Percentiles rank a stretch among this genome's conserved stretches.
Evolutionary conservation across 148 eudicot genomes (phyloP).

Genomic region (Rhododendron griersonianum): DNA sequence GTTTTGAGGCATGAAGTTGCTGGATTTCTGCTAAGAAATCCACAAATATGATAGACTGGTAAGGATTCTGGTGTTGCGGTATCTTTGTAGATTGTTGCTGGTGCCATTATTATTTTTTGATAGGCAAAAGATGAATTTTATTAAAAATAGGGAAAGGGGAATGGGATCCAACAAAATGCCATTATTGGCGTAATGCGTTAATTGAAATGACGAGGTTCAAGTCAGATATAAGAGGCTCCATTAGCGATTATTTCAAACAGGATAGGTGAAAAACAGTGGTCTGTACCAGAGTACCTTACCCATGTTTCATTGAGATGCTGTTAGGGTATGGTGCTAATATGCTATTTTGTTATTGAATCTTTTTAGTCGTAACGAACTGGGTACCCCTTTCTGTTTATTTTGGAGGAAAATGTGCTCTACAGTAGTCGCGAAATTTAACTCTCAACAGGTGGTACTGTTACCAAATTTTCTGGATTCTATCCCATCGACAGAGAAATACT

Average conservation of each 20-base stretch:
- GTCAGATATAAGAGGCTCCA: neutral
- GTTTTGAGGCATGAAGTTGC: neutral
- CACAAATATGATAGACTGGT: neutral
- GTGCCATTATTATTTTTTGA: neutral
- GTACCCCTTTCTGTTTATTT: neutral
- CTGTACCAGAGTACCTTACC: neutral
- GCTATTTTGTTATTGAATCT: neutral
- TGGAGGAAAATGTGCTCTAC: neutral
- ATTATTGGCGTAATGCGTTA: neutral
- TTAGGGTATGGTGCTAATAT: neutral
- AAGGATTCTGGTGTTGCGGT: neutral
- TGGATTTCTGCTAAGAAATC: neutral
- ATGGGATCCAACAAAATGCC: neutral
- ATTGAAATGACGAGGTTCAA: neutral
- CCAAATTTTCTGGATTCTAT: no score
- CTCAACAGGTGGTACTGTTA: neutral
- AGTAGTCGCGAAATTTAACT: neutral
- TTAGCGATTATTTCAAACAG: neutral
- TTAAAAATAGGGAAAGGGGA: no score
- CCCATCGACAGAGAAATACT: no score
- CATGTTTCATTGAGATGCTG: neutral
- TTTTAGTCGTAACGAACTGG: neutral
- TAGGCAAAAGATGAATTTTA: no score
- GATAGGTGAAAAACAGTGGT: neutral
- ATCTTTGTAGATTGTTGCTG: neutral